Percentiles rank a stretch among this genome's conserved stretches.
phyloP scores from a whole-genome alignment of 345 rosid genomes.

The Salix suchowensis region DNA sequence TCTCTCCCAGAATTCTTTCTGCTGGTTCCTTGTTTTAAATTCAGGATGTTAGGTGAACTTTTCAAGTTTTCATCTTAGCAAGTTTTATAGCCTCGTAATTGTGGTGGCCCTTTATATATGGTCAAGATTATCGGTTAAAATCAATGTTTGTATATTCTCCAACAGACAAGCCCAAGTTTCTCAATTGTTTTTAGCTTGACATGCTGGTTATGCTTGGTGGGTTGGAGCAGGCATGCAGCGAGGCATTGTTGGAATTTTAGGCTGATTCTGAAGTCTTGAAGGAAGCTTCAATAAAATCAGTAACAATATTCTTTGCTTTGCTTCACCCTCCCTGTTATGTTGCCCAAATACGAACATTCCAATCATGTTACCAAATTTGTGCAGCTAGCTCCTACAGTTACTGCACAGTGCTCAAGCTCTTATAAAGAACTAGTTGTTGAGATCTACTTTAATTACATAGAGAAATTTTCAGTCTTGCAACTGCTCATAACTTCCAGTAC shows the following conservation, averaged over 20 bases:
- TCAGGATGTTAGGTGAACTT: conserved; percentile 21
- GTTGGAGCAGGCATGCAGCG: conserved; percentile 13
- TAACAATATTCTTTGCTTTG: conserved; percentile 7
- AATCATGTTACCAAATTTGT: conserved; percentile 6
- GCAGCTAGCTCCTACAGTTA: not conserved
- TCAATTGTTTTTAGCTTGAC: conserved; percentile 1
- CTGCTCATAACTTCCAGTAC: not conserved
- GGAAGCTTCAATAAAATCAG: conserved; percentile 2
- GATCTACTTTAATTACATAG: not conserved
- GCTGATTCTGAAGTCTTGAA: conserved; percentile 9
- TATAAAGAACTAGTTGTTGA: not conserved
- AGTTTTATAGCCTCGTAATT: conserved; percentile 23
- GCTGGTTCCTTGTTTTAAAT: conserved; percentile 11
- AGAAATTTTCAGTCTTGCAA: conserved; percentile 7
- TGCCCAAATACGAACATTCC: not conserved
- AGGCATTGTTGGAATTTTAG: conserved; percentile 10
- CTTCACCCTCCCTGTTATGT: conserved; percentile 2
- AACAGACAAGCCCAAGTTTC: conserved; percentile 13
- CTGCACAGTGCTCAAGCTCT: conserved; percentile 2
- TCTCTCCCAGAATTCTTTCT: conserved; percentile 14
- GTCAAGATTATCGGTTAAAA: conserved; percentile 11
- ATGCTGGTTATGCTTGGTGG: conserved; percentile 6
- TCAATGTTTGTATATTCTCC: conserved; percentile 5
- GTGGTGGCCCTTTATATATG: conserved; percentile 10
- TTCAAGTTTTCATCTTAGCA: conserved; percentile 15